Conservation (phyloP, 768 basidiomycete genomes). For the Termitomyces sp. region DNA sequence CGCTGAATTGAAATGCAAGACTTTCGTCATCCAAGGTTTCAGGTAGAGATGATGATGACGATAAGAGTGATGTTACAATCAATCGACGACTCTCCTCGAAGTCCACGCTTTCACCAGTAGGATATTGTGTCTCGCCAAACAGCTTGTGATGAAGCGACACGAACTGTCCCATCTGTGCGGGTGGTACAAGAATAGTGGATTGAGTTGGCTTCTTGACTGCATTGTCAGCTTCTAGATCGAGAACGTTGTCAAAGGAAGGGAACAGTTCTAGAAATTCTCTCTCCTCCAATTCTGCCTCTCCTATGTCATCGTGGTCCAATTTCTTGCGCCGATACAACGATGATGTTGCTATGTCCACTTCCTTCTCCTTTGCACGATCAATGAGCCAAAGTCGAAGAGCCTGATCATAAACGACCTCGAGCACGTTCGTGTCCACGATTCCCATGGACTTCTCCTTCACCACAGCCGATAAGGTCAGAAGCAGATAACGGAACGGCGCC, state of each 20-base stretch:
- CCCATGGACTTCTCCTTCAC: constrained; percentile 38
- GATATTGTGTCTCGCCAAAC: constrained; percentile 17
- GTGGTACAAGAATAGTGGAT: constrained; percentile 22
- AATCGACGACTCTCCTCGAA: constrained; percentile 29
- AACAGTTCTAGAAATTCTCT: constrained; percentile 81
- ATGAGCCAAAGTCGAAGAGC: constrained; percentile 77
- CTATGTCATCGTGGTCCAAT: constrained; percentile 43
- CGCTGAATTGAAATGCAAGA: constrained; percentile 42
- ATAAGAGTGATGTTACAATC: constrained; percentile 27
- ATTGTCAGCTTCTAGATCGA: constrained; percentile 26
- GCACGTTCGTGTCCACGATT: constrained; percentile 23
- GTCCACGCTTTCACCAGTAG: background rate
- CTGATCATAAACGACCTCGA: constrained; percentile 61
- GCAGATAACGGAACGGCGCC: constrained; percentile 33
- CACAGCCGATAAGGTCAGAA: constrained; percentile 44
- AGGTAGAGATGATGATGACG: constrained; percentile 24
- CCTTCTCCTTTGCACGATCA: constrained; percentile 65
- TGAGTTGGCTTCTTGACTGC: constrained; percentile 8
- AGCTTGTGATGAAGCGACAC: constrained; percentile 44
- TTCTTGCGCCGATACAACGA: constrained; percentile 72
- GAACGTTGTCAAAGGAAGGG: constrained; percentile 69
- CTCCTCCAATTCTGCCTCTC: constrained; percentile 76
- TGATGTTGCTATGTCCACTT: constrained; percentile 54
- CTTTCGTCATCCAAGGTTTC: constrained; percentile 46
- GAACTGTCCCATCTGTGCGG: constrained; percentile 31